Base-by-base conservation (phyloP, 2,329 filamentous ascomycete genomes). In the Ceratocystiopsis sp. region DNA sequence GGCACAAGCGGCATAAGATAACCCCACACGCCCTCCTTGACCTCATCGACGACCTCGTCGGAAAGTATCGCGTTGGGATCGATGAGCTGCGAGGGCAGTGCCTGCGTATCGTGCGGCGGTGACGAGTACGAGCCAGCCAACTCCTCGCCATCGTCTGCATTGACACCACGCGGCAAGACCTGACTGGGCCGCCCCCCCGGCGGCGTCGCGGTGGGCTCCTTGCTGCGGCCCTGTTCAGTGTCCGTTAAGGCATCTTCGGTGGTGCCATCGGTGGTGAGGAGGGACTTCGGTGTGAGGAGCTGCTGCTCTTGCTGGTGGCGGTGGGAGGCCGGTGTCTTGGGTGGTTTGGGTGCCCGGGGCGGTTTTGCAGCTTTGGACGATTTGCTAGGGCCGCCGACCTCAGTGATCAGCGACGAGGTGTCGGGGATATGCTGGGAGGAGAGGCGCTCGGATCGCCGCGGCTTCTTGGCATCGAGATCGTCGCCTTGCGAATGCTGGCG, bases 1-100 rank as follows among this genome's bases (percentile, higher is more conserved):
- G 73, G 74, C 42, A 73, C 70, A 55, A 94, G 64, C 2, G 89
- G 85, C 43, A 94, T 75, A 6, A 98, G 67, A 55, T 96, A 98
- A 13, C 93, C 93, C 91, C 91, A 98, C 1, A 96, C 85, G 10
- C 85, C 85, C 57, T 93, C 83, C 38, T 74, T 69, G 48, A 67
- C 75, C 61, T 94, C 86, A 56, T 94, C 83, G 49, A 87, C 75
- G 4, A 93, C 83, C 45, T 93, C 85, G 49, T 87, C 83, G 12
- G 78, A 78, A 39, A 89, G 71, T 21, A 75, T 72, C 46, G 74
- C 66, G 25, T 84, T 75, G 3, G 81, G 78, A 50, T 84, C 78
- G 35, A 84, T 63, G 54, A 81, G 83, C 61, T 98, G 91, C 9
- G 84, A 87, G n/a, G 55, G 52, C 48, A 81, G 75, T 0, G 78